Evolutionary conservation across 805 yeast species (phyloP).

Genomic region (Maudiozyma barnettii): DNA sequence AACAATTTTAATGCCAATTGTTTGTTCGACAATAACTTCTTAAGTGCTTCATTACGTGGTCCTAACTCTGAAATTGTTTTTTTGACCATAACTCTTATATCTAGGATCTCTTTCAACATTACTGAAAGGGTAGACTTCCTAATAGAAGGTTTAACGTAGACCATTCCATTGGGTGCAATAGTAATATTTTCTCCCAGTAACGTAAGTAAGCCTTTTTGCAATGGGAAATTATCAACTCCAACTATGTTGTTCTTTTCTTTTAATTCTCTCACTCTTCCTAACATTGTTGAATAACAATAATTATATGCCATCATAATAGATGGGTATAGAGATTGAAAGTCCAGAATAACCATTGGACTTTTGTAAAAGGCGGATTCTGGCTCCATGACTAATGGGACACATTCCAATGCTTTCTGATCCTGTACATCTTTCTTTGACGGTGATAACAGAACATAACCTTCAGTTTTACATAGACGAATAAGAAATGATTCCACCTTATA

Average conservation of each 20-base stretch:
- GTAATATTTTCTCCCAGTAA: constrained; percentile 45
- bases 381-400: constrained; percentile 87
- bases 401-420: constrained; percentile 75
- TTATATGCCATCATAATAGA: constrained; percentile 87
- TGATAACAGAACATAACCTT: constrained; percentile 61
- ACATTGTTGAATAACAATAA: constrained; percentile 67
- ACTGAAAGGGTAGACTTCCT: constrained; percentile 69
- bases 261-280: constrained; percentile 54
- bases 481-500: constrained; percentile 85
- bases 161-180: constrained; percentile 80
- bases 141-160: constrained; percentile 56
- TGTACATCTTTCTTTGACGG: constrained; percentile 78
- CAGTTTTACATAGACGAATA: constrained; percentile 63
- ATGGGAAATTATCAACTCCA: constrained; percentile 43
- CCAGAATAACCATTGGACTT: constrained; percentile 82
- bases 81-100: constrained; percentile 70
- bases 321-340: constrained; percentile 90
- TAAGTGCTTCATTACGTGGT: constrained; percentile 36
- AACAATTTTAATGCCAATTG: constrained; percentile 82
- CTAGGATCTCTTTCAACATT: constrained; percentile 77
- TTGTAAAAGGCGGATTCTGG: constrained; percentile 79
- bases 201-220: constrained; percentile 50
- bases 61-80: constrained; percentile 52
- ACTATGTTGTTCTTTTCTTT: constrained; percentile 36
- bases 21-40: constrained; percentile 55